Base-by-base conservation (phyloP, 2,329 filamentous ascomycete species). In the Dendryphion nanum region DNA sequence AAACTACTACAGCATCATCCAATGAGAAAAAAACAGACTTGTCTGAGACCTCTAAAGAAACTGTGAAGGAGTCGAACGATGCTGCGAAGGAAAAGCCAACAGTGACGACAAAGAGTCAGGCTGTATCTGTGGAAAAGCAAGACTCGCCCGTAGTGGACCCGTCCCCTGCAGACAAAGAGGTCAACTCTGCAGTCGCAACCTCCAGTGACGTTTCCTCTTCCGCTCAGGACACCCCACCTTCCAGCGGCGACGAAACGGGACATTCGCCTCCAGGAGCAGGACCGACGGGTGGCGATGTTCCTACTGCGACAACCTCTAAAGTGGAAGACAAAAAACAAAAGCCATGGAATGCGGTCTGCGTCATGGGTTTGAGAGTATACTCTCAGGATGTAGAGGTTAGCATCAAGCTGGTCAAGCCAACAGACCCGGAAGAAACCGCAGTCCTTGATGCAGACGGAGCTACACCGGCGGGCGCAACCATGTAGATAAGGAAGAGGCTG, bases 341-440 rank as follows among this genome's bases (percentile, higher is more conserved):
- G 38, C 74, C 75, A 0, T 82, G 78, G 79, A 79, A 81, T 47
- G 78, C 79, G 1, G 70, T 81, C 1, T 80, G 76, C 47, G 76
- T 81, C 2, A 65, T 81, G 2, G 79, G 79, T 0, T 51, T 82
- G 28, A 60, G 76, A 5, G 76, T 82, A 0, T 82, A 63, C 30
- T 54, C 50, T 19, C 45, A 53, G 24, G 59, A 64, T 30, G 31
- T 47, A 1, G 53, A 57, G 5, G 54, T 63, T 2, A 64, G 46
- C 19, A 62, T 65, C 30, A 51, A 54, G 35, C 39, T 64, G 6
- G 43, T 61, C 8, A 57, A 58, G 40, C 60, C 63, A 1, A 58
- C 50, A 38, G 38, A 47, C 21, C 43, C 37, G 1, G 60, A 63
- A 39, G 61, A 63, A 24, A 58, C 47, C 3, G 57, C 59, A 1